Base-by-base conservation (phyloP, 1,284 basidiomycete genomes). In the Xanthoconium separans region DNA sequence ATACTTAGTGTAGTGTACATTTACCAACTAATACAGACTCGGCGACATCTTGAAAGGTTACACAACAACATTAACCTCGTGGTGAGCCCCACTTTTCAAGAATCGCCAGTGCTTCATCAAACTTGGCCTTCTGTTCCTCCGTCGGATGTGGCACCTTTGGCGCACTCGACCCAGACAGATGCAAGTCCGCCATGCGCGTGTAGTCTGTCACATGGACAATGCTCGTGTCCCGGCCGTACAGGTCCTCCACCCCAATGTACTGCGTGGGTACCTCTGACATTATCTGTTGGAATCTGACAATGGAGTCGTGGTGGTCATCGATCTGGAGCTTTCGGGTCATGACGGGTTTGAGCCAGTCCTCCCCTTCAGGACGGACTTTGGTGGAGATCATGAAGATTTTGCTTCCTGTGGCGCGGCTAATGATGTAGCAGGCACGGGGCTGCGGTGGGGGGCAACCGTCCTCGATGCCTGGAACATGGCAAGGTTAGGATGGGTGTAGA, bases 361-460 rank as follows among this genome's bases (percentile, higher is more conserved):
- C 37, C 7, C 82, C 82, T 8, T 72, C 62, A 2, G 70, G 67
- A 42, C 84, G 80, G 15, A 78, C 62, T 6, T 78, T 73, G 33
- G 80, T 75, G 15, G 74, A 65, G 56, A 88, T 74, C 42, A 72
- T 65, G 49, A 89, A 74, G 8, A 72, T 58, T 47, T 63, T 60
- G n/a, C 70, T 69, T 3, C 69, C 55, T 12, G 75, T 61, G 46
- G 75, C 73, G 16, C 46, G 50, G n/a, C 79, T 78, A 57, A 89
- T 63, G 29, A 76, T 77, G 63, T 80, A 73, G 60, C 87, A 71
- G 12, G 79, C 79, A 47, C 70, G 73, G 16, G 84, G 83, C 18
- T 75, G 81, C 1, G 87, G 83, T 1, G 85, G 83, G 12, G 80
- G 82, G 62, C 87, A 87, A 44, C 87, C 86, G 39, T 85, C 86